Conservation (phyloP, 495 filamentous ascomycete genomes). For the Geoglossum glabrum region DNA sequence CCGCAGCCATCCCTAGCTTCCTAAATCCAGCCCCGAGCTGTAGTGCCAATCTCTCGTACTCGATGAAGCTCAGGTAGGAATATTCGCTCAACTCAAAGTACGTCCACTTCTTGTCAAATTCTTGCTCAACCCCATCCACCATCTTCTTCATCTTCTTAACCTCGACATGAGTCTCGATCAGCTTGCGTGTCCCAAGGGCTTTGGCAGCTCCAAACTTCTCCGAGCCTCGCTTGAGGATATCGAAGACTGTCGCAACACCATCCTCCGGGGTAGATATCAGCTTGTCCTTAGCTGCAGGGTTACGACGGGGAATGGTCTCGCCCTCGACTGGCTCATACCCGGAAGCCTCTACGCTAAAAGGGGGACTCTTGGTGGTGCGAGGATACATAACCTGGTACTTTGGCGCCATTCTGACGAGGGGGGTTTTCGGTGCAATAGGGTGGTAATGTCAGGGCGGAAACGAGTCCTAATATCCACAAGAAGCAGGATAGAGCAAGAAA, state of each 20-base stretch:
- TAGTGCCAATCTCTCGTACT: constrained; percentile 61
- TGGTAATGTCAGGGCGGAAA: neutral
- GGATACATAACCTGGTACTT: constrained; percentile 39
- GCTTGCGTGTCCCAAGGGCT: constrained; percentile 56
- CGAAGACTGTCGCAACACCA: constrained; percentile 65
- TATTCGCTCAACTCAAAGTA: constrained; percentile 88
- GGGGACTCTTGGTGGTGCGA: constrained; percentile 37
- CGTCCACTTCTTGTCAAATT: constrained; percentile 90
- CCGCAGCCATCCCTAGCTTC: constrained; percentile 56
- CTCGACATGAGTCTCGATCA: constrained; percentile 74
- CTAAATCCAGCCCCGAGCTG: constrained; percentile 59
- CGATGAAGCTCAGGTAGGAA: constrained; percentile 66
- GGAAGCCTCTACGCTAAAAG: constrained; percentile 65
- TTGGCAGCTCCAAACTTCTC: constrained; percentile 76
- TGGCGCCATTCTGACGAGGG: constrained; percentile 14
- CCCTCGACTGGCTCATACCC: constrained; percentile 51
- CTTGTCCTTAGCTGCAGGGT: constrained; percentile 48
- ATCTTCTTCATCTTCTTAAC: constrained; percentile 95
- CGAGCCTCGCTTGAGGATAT: constrained; percentile 61
- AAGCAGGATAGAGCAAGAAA: neutral
- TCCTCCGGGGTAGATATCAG: constrained; percentile 44
- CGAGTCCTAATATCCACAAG: neutral
- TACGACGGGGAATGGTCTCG: constrained; percentile 78
- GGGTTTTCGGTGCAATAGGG: neutral
- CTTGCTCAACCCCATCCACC: constrained; percentile 68